Conservation (phyloP, 2,329 filamentous ascomycete genomes). For the Colletotrichum liaoningense region DNA sequence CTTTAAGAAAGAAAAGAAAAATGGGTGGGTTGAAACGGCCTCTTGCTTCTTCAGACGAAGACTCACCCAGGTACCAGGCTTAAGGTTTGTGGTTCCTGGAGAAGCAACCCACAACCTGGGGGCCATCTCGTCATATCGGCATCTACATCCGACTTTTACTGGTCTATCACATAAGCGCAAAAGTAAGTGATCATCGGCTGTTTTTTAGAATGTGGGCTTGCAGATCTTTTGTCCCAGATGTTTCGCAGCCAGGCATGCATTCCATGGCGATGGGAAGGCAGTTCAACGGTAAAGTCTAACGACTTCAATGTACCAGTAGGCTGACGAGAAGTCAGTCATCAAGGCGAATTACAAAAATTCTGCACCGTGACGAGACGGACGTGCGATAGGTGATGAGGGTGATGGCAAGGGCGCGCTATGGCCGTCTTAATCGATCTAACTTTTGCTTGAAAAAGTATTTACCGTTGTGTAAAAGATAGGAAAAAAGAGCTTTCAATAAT, state of each 20-base stretch:
- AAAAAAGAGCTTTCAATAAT: background rate
- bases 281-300: background rate
- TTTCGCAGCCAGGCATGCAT: background rate
- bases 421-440: too few relatives aligned
- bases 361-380: background rate
- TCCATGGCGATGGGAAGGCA: background rate
- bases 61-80: background rate
- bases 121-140: slow-evolving; percentile 7
- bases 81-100: slow-evolving; percentile 3
- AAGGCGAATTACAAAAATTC: background rate
- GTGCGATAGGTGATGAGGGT: too few relatives aligned
- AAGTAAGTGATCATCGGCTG: background rate
- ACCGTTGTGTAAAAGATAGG: too few relatives aligned
- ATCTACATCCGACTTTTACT: background rate
- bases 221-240: slow-evolving; percentile 10
- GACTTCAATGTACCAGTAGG: background rate
- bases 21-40: slow-evolving; percentile 23
- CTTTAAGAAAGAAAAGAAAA: background rate
- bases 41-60: slow-evolving; percentile 1
- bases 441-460: too few relatives aligned
- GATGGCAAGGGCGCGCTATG: too few relatives aligned
- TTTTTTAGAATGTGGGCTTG: background rate
- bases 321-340: background rate
- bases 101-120: background rate
- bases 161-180: background rate